Base-by-base conservation (phyloP, 2,329 filamentous ascomycete genomes). In the Ceratocystis lukuohia region DNA sequence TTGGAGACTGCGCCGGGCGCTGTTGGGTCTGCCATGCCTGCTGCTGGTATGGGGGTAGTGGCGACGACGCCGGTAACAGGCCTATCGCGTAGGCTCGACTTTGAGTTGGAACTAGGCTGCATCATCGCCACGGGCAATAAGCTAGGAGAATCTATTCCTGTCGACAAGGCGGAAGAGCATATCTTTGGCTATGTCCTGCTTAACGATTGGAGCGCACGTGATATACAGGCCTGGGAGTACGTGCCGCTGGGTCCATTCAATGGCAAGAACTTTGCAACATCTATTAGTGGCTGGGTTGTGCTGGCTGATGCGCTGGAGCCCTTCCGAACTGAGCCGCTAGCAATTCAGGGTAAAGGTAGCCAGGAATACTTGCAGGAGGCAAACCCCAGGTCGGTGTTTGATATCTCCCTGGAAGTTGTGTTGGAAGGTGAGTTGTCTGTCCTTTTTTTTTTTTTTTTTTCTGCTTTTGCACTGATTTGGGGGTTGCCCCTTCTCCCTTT, bases 91-190 rank as follows among this genome's bases (percentile, higher is more conserved):
- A 33, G 64, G 6, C 77, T 91, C 0, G 88, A 91, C 71, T 84
- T 89, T 59, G 88, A 91, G 73, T 77, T 90, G 2, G 88, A 91
- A 72, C 75, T 91, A 3, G 88, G 85, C 1, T 85, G 83, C 20
- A 88, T 89, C 71, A 77, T 90, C 2, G 84, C 82, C 74, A 82
- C 77, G 56, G 76, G 78, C 5, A 88, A 86, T 69, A 74, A 79
- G 0, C 76, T 88, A 70, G 87, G 87, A 20, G 77, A 81, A 67
- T 83, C 84, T 0, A 79, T 90, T n/a, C 74, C 78, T 0, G 81
- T 89, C 30, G 75, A 78, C 1, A 75, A 85, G 53, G 87, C 88
- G 0, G 82, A 84, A 62, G 80, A 87, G 45, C 79, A 84, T 70
- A 78, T 91, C 44, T 91, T 91, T 71, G 88, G 88, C n/a, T 76